Percentiles rank a stretch among this genome's conserved stretches.
Conservation (phyloP, 495 filamentous ascomycete genomes). For the Bacidia rubella region DNA sequence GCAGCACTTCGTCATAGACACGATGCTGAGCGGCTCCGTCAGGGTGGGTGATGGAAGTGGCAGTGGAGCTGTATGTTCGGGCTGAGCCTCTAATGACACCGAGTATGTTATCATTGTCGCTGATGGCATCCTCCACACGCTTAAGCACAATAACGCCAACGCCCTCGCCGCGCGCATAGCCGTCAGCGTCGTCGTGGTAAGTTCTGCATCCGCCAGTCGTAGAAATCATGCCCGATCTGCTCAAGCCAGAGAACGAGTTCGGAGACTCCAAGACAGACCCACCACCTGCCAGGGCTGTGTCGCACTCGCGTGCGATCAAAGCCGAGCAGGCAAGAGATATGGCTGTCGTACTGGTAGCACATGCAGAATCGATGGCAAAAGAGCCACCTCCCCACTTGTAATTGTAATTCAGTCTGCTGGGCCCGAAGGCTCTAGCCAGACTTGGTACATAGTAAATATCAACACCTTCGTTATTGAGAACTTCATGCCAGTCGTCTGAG, state of each 20-base stretch:
- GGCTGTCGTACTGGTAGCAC: constrained; percentile 28
- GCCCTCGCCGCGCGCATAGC: constrained; percentile 47
- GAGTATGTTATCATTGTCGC: constrained; percentile 33
- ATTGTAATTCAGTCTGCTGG: constrained; percentile 31
- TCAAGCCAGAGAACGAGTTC: constrained; percentile 32
- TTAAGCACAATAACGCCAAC: constrained; percentile 31
- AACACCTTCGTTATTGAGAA: constrained; percentile 26
- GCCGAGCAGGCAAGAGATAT: constrained; percentile 24
- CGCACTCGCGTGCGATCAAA: constrained; percentile 32
- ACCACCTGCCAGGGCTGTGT: constrained; percentile 30
- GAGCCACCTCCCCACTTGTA: constrained; percentile 31
- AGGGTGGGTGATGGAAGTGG: constrained; percentile 32
- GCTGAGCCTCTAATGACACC: constrained; percentile 25
- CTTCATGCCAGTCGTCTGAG: constrained; percentile 26
- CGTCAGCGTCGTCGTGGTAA: constrained; percentile 52
- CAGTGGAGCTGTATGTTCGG: constrained; percentile 32
- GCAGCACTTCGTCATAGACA: constrained; percentile 30
- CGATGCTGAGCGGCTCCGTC: constrained; percentile 34
- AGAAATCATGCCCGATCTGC: constrained; percentile 57
- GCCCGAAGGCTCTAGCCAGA: constrained; percentile 23
- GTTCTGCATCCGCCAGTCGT: constrained; percentile 49
- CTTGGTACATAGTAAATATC: constrained; percentile 28
- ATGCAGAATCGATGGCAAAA: constrained; percentile 30
- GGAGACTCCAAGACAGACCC: not conserved
- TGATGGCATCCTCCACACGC: constrained; percentile 29